Base-by-base conservation (phyloP, 1,139 yeast genomes). In the Sugiyamaella novakii region DNA sequence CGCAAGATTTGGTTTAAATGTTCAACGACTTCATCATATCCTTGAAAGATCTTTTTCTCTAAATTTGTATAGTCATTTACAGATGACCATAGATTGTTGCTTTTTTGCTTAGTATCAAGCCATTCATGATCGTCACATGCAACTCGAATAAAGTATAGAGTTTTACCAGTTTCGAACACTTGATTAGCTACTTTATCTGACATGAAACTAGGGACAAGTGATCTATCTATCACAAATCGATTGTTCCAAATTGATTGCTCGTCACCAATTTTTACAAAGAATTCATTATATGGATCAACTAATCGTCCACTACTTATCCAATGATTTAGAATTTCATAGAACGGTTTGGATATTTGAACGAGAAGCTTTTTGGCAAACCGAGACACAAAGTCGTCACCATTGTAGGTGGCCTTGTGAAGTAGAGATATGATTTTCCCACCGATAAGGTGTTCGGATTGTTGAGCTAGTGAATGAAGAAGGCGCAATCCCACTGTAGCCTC, bases 271-370 rank as follows among this genome's bases (percentile, higher is more conserved):
- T 43, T 45, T 12, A 88, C 81, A 59, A 89, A 91, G 61, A 88
- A 87, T 57, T 85, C 95, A n/a, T 75, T 74, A 48, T 67, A 63
- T 12, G 77, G 78, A 37, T 76, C 79, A 34, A 72, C 69, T 17
- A 88, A 65, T 47, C 79, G 81, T 1, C 97, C 97, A 45, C 77
- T 70, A 1, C 80, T 66, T 2, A 87, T 66, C 97, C 97, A 91
- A 40, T 75, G 74, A 45, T 75, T 75, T 3, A 87, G 60, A 28
- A 81, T 74, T 40, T 78, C 81, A 54, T 76, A 78, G 62, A 87
- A 88, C 1, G 95, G 88, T 10, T 69, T 69, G 0, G 79, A 69
- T 3, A 81, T 73, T 35, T 72, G 72, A 3, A 65, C 53, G 51
- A 84, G 77, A n/a, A 86, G 68, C 5, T 69, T 60, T 0, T 52